Conservation (phyloP, 495 filamentous ascomycete species). For the Aeminium ludgeri region DNA sequence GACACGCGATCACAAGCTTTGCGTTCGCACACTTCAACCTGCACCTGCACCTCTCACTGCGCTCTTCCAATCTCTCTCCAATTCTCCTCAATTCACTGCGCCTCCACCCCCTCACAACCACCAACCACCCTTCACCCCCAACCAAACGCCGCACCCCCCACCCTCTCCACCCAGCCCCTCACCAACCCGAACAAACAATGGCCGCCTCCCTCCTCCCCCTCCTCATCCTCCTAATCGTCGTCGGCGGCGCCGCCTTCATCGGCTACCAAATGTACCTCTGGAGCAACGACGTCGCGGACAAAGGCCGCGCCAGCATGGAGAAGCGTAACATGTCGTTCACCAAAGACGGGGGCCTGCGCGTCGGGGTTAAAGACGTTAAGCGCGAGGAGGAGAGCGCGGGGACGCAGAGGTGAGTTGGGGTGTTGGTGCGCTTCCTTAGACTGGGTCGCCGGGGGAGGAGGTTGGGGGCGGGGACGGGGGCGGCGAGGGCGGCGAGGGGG, state of each 20-base stretch:
- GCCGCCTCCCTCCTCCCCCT: slow-evolving; percentile 46
- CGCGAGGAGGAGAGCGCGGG: slow-evolving; percentile 67
- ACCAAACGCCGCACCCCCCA: too few species aligned
- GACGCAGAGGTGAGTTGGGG: slow-evolving; percentile 45
- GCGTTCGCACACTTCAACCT: too few species aligned
- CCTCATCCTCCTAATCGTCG: slow-evolving; percentile 49
- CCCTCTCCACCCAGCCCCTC: too few species aligned
- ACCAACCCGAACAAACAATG: slow-evolving; percentile 1
- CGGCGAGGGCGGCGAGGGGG: background rate
- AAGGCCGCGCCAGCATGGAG: slow-evolving; percentile 60
- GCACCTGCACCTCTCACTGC: too few species aligned
- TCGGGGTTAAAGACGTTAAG: slow-evolving; percentile 57
- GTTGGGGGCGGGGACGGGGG: too few species aligned
- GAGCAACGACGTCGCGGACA: slow-evolving; percentile 46
- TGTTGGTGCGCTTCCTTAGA: too few species aligned
- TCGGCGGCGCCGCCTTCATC: slow-evolving; percentile 45
- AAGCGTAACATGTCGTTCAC: slow-evolving; percentile 64
- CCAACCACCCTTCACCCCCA: too few species aligned
- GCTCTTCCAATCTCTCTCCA: too few species aligned
- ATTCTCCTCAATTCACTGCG: too few species aligned
- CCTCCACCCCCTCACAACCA: too few species aligned
- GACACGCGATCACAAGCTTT: too few species aligned
- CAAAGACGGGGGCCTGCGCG: slow-evolving; percentile 61
- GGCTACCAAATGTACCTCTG: slow-evolving; percentile 59
- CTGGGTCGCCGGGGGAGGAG: too few species aligned